Percentiles rank a stretch among this genome's conserved stretches.
Conservation (phyloP, 805 yeast species). For the Ogataea chonburiensis region DNA sequence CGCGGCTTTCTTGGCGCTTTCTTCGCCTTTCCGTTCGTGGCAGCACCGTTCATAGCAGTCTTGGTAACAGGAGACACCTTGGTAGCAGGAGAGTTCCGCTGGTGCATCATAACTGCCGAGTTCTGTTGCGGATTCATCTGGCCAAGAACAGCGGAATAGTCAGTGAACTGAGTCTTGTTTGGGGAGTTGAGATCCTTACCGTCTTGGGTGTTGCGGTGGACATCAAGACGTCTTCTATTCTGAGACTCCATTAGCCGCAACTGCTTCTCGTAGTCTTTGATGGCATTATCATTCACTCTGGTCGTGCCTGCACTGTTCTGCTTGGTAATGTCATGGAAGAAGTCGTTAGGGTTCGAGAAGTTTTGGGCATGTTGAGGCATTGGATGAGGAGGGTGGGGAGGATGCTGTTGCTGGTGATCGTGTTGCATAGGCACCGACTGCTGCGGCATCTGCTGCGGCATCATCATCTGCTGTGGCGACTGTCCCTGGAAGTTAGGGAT, state of each 20-base stretch:
- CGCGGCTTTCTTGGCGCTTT: constrained; percentile 27
- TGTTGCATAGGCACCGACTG: constrained; percentile 19
- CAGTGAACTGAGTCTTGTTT: constrained; percentile 22
- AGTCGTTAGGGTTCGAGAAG: constrained; percentile 22
- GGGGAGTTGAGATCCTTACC: constrained; percentile 19
- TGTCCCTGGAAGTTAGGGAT: constrained; percentile 32
- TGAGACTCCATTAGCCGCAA: constrained; percentile 72
- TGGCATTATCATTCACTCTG: constrained; percentile 45
- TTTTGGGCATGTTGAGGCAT: constrained; percentile 22
- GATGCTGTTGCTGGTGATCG: constrained; percentile 20
- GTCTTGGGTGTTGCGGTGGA: constrained; percentile 42
- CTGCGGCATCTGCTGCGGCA: constrained; percentile 21
- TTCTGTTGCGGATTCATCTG: constrained; percentile 25
- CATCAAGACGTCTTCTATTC: constrained; percentile 65
- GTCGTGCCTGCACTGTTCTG: constrained; percentile 19
- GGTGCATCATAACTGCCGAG: constrained; percentile 17
- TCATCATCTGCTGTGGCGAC: constrained; percentile 25
- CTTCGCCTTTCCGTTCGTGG: constrained; percentile 18
- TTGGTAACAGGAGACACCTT: constrained; percentile 19
- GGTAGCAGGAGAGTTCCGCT: constrained; percentile 19
- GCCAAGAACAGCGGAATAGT: constrained; percentile 23
- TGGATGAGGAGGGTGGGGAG: constrained; percentile 19
- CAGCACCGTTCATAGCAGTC: constrained; percentile 16
- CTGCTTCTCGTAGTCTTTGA: constrained; percentile 82
- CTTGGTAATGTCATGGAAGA: constrained; percentile 23